A percentile compares a stretch with the other conserved stretches of the same genome.
Evolutionary conservation across 2,329 filamentous ascomycete genomes (phyloP).

Genomic region (Calycina herbarum): DNA sequence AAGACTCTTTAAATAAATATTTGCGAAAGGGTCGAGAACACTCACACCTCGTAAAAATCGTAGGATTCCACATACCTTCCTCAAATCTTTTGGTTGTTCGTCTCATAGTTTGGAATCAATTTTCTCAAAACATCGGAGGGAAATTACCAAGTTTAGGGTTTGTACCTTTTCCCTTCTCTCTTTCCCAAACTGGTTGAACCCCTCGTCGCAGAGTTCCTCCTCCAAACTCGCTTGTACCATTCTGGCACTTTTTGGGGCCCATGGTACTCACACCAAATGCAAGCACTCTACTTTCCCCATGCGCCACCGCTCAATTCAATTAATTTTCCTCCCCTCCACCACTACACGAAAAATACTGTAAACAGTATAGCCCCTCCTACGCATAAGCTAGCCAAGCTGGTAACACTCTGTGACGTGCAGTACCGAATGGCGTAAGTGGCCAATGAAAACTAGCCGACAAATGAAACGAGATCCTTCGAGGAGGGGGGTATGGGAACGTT

Average conservation of each 20-base stretch:
- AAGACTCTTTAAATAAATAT: neutral
- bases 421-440: neutral
- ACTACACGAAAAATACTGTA: neutral
- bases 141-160: neutral
- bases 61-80: constrained; percentile 1
- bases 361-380: neutral
- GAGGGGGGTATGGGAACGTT: neutral
- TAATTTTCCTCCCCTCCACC: neutral
- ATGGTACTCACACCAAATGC: too few species aligned
- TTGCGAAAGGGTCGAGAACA: neutral
- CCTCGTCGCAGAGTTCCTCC: neutral
- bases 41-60: neutral
- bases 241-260: neutral
- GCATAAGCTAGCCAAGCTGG: constrained; percentile 5
- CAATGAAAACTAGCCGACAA: constrained; percentile 7
- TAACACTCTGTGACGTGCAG: constrained; percentile 1
- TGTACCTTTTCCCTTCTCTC: neutral
- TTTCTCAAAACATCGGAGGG: neutral
- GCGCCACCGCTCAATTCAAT: neutral
- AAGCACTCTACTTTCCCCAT: neutral
- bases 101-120: constrained; percentile 5
- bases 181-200: neutral
- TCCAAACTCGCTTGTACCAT: neutral
- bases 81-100: neutral
- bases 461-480: constrained; percentile 11